These are phyloP conservation scores for Plantago ovata DNA, from an alignment of 257 asterid species.

Conservation along the genomic window DNA sequence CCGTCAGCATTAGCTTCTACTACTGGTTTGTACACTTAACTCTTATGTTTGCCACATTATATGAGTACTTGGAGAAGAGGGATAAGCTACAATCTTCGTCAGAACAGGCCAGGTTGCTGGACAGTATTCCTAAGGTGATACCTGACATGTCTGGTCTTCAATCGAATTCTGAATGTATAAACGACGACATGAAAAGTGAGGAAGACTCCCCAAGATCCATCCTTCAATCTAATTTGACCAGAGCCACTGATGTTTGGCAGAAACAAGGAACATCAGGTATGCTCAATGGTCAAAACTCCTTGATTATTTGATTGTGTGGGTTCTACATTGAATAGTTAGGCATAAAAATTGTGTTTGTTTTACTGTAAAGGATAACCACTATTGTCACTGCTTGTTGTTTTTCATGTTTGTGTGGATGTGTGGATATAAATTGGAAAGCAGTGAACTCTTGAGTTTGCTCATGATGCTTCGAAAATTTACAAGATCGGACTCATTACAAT, in stretches of 20 bases:
- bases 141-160: slow-evolving; percentile 39
- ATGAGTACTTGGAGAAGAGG: slow-evolving; percentile 41
- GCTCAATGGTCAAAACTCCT: slow-evolving; percentile 9
- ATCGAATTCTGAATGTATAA: slow-evolving; percentile 23
- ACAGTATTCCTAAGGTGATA: slow-evolving; percentile 44
- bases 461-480: too few relatives aligned
- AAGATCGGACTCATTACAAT: too few relatives aligned
- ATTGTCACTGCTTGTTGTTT: too few relatives aligned
- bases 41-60: slow-evolving; percentile 25
- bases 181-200: slow-evolving; percentile 19
- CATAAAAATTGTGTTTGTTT: too few relatives aligned
- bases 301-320: too few relatives aligned
- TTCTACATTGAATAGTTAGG: too few relatives aligned
- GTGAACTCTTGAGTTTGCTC: too few relatives aligned
- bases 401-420: too few relatives aligned
- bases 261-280: slow-evolving; percentile 31
- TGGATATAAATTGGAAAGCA: too few relatives aligned
- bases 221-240: slow-evolving; percentile 14
- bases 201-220: slow-evolving; percentile 27
- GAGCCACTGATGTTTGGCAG: slow-evolving; percentile 19
- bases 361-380: too few relatives aligned
- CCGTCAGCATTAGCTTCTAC: not conserved
- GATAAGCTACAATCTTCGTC: slow-evolving; percentile 39
- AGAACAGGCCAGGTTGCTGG: slow-evolving; percentile 41
- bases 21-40: slow-evolving; percentile 36